Conservation (phyloP, 2,329 filamentous ascomycete species). For the Delphinella strobiligena region DNA sequence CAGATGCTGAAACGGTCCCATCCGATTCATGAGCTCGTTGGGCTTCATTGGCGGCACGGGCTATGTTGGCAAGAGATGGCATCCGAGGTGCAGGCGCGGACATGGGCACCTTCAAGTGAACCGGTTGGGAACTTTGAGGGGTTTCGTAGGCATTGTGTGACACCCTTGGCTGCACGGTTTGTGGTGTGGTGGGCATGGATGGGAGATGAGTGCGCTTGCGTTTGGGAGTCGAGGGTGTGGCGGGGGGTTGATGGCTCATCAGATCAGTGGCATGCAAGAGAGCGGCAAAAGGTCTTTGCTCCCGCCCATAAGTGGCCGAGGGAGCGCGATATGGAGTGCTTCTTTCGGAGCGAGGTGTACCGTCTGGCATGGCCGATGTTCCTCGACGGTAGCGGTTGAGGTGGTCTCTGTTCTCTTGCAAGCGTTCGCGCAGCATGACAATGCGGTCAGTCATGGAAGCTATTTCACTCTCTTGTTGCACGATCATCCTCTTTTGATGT, state of each 20-base stretch:
- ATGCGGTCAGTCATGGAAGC: constrained; percentile 63
- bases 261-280: constrained; percentile 65
- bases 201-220: constrained; percentile 51
- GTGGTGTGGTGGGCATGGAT: constrained; percentile 23
- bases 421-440: constrained; percentile 64
- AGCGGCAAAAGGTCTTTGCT: constrained; percentile 50
- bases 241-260: constrained; percentile 54
- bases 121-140: constrained; percentile 11
- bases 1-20: constrained; percentile 67
- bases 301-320: constrained; percentile 32
- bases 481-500: constrained; percentile 65
- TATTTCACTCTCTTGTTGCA: constrained; percentile 64
- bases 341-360: constrained; percentile 36
- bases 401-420: constrained; percentile 81
- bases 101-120: constrained; percentile 9
- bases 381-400: constrained; percentile 63
- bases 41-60: background rate
- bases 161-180: background rate
- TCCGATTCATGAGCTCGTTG: constrained; percentile 13
- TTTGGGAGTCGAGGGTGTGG: constrained; percentile 44
- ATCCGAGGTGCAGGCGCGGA: constrained; percentile 9
- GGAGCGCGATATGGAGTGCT: constrained; percentile 20
- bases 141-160: constrained; percentile 11
- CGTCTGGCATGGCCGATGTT: background rate
- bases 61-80: background rate